Evolutionary conservation across 108 stramenopile species (phyloP).

Genomic region (Discostella stelligeroides): DNA sequence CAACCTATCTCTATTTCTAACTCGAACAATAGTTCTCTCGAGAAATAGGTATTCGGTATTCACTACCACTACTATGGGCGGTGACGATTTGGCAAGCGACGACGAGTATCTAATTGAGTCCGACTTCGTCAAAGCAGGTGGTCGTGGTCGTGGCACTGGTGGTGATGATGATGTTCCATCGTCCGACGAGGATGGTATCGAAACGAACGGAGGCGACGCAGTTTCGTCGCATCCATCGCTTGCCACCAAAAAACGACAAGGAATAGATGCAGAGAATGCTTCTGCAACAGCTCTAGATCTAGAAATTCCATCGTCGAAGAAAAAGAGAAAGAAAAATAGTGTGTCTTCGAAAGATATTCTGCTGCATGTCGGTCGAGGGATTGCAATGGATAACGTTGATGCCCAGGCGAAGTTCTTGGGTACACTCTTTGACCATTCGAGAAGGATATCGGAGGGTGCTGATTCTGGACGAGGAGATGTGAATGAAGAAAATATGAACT

Average conservation of each 20-base stretch:
- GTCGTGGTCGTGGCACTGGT: slow-evolving; percentile 1
- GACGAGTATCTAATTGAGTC: slow-evolving; percentile 69
- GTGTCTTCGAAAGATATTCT: slow-evolving; percentile 34
- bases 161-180: slow-evolving; percentile 12
- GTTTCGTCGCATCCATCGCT: slow-evolving; percentile 4
- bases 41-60: too few relatives aligned
- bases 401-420: slow-evolving; percentile 42
- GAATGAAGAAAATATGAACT: neutral
- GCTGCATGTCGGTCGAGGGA: slow-evolving; percentile 54
- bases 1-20: too few relatives aligned
- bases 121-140: neutral
- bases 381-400: slow-evolving; percentile 35
- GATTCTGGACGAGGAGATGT: neutral
- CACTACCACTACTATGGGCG: slow-evolving; percentile 59
- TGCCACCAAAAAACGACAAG: slow-evolving; percentile 36
- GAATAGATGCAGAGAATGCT: slow-evolving; percentile 4
- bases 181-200: slow-evolving; percentile 14
- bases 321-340: slow-evolving; percentile 36
- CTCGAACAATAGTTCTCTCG: too few relatives aligned
- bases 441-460: slow-evolving; percentile 16
- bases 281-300: too few relatives aligned
- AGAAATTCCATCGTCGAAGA: slow-evolving; percentile 27
- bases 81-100: slow-evolving; percentile 84
- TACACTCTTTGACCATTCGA: slow-evolving; percentile 44
- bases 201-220: slow-evolving; percentile 32